Percentiles rank a stretch among this genome's conserved stretches.
phyloP scores from a whole-genome alignment of 768 basidiomycete genomes.

The Boletales sp. region DNA sequence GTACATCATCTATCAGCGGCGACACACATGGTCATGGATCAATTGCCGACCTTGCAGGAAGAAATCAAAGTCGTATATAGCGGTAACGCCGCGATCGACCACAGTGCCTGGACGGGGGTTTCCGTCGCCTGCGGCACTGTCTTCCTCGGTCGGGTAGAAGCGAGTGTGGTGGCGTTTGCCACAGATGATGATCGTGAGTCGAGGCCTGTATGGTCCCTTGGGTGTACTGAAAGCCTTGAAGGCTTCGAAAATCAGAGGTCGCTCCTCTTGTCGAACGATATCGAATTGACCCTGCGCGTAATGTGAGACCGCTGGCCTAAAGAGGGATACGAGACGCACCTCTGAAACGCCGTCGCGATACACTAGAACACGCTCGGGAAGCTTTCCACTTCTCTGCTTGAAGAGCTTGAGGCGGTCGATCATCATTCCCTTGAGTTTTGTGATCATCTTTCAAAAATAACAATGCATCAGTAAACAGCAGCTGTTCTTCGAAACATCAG shows the following conservation, averaged over 20 bases:
- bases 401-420: conserved; percentile 42
- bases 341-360: conserved; percentile 79
- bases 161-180: conserved; percentile 59
- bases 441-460: conserved; percentile 40
- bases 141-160: conserved; percentile 48
- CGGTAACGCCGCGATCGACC: conserved; percentile 52
- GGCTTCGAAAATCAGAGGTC: conserved; percentile 40
- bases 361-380: conserved; percentile 49
- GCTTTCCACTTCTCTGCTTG: conserved; percentile 29
- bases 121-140: conserved; percentile 40
- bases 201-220: conserved; percentile 39
- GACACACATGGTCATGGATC: background rate
- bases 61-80: conserved; percentile 54
- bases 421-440: conserved; percentile 48
- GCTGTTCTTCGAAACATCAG: background rate
- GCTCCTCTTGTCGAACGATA: conserved; percentile 42
- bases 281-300: conserved; percentile 44
- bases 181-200: conserved; percentile 51
- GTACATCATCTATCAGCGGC: background rate
- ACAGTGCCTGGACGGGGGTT: conserved; percentile 53
- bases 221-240: conserved; percentile 38
- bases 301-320: conserved; percentile 10
- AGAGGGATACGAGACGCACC: conserved; percentile 32
- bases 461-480: background rate
- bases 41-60: conserved; percentile 44